These are phyloP conservation scores for Carex littledalei DNA, from an alignment of 176 grass and related monocot genomes.

Conservation along the genomic window DNA sequence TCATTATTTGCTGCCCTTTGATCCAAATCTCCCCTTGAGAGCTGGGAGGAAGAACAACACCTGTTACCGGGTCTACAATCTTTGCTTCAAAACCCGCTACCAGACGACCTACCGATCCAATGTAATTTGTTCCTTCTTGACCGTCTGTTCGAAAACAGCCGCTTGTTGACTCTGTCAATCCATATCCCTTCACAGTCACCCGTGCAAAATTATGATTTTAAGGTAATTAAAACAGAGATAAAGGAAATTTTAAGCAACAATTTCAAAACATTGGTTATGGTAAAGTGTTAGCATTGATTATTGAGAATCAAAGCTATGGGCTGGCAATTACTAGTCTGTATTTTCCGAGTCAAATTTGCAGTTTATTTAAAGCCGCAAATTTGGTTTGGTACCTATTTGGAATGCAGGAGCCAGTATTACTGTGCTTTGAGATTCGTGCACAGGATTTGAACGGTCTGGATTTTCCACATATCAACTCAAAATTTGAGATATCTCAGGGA, in stretches of 20 bases:
- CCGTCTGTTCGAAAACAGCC: background rate
- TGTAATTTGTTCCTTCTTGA: background rate
- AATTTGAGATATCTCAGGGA: too few species aligned
- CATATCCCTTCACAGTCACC: conserved; percentile 18
- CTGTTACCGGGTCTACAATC: conserved; percentile 20
- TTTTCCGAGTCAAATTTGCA: too few species aligned
- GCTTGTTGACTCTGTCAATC: conserved; percentile 31
- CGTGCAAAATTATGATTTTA: background rate
- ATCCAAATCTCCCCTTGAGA: conserved; percentile 36
- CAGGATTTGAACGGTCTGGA: too few species aligned
- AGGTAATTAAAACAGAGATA: background rate
- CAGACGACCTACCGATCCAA: conserved; percentile 33
- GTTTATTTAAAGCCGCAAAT: too few species aligned
- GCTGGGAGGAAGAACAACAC: conserved; percentile 8
- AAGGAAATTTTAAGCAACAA: background rate
- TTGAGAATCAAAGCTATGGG: background rate
- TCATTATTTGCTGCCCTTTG: conserved; percentile 9
- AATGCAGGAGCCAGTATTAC: too few species aligned
- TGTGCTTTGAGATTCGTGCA: too few species aligned
- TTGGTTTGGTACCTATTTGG: too few species aligned
- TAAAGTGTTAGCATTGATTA: background rate
- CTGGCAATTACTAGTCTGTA: background rate
- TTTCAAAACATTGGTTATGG: background rate
- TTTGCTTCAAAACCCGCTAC: conserved; percentile 9
- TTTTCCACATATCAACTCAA: too few species aligned